These are phyloP conservation scores for Stagonosporopsis vannaccii DNA, from an alignment of 2,329 filamentous ascomycete genomes.

Conservation along the genomic window DNA sequence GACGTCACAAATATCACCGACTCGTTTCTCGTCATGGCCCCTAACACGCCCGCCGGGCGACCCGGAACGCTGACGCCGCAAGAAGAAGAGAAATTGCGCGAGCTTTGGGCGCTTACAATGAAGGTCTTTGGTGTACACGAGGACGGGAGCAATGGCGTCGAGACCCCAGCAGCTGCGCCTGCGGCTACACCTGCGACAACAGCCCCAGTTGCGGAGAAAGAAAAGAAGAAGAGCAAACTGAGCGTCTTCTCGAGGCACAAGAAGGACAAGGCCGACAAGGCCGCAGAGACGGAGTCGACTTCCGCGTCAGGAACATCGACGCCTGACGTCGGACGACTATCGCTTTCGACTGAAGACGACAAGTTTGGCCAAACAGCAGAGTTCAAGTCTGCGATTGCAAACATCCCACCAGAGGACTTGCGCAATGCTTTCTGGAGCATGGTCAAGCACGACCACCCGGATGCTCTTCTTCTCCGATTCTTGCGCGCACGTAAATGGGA, in stretches of 20 bases:
- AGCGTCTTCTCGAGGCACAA: constrained; percentile 68
- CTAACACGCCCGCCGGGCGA: constrained; percentile 68
- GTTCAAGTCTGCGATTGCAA: constrained; percentile 81
- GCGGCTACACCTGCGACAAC: constrained; percentile 5
- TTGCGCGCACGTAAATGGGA: constrained; percentile 73
- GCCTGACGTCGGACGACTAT: constrained; percentile 42
- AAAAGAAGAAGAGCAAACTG: constrained; percentile 78
- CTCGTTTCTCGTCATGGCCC: constrained; percentile 50
- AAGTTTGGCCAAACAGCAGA: constrained; percentile 92
- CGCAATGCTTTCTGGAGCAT: constrained; percentile 87
- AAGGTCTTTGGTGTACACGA: constrained; percentile 69
- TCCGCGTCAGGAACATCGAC: constrained; percentile 33
- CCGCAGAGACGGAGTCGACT: constrained; percentile 44
- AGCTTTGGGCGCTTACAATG: constrained; percentile 81
- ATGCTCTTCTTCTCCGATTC: constrained; percentile 70
- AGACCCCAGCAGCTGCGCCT: constrained; percentile 21
- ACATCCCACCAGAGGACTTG: constrained; percentile 77
- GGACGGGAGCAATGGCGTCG: constrained; percentile 41
- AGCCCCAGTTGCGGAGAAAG: constrained; percentile 49
- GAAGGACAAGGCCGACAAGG: constrained; percentile 60
- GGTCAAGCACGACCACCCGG: constrained; percentile 94
- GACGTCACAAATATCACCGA: constrained; percentile 33
- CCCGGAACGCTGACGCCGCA: constrained; percentile 88
- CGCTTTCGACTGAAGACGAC: constrained; percentile 67
- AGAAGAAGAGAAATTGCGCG: constrained; percentile 85